Evolutionary conservation across 2,329 filamentous ascomycete species (phyloP).

Genomic region (Calycina marina): DNA sequence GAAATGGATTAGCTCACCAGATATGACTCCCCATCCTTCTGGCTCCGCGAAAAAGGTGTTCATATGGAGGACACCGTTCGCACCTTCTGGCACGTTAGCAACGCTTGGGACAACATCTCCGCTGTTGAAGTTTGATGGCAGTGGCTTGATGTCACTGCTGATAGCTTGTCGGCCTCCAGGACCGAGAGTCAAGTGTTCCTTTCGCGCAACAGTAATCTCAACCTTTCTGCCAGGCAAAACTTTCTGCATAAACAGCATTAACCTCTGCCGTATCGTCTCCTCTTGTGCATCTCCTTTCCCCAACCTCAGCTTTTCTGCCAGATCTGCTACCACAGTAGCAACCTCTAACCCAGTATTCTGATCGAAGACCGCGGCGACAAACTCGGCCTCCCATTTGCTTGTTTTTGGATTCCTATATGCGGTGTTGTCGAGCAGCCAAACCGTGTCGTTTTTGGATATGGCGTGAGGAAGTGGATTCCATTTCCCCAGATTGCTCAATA

Average conservation of each 20-base stretch:
- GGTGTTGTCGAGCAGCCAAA: slow-evolving; percentile 87
- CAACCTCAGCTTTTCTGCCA: slow-evolving; percentile 56
- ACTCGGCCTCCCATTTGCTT: slow-evolving; percentile 62
- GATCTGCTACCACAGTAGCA: slow-evolving; percentile 51
- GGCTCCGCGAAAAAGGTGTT: slow-evolving; percentile 61
- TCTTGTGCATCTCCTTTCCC: slow-evolving; percentile 40
- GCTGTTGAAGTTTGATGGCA: slow-evolving; percentile 30
- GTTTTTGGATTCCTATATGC: slow-evolving; percentile 45
- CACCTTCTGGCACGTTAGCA: slow-evolving; percentile 35
- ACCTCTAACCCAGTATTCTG: slow-evolving; percentile 53
- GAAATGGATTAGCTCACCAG: slow-evolving; percentile 30
- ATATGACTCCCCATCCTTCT: slow-evolving; percentile 74
- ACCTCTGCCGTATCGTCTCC: slow-evolving; percentile 46
- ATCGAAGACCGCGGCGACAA: slow-evolving; percentile 69
- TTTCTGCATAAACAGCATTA: slow-evolving; percentile 66
- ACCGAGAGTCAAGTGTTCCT: slow-evolving; percentile 38
- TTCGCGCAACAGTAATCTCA: slow-evolving; percentile 41
- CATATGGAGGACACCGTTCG: slow-evolving; percentile 43
- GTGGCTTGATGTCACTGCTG: slow-evolving; percentile 43
- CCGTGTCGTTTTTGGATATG: slow-evolving; percentile 47
- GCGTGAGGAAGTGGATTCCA: slow-evolving; percentile 42
- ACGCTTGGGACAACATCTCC: slow-evolving; percentile 32
- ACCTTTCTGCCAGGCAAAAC: slow-evolving; percentile 58
- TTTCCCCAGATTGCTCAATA: slow-evolving; percentile 35
- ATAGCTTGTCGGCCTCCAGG: slow-evolving; percentile 62